Percentiles rank a stretch among this genome's conserved stretches.
These are phyloP conservation scores for Pseudopithomyces maydicus DNA, from an alignment of 2,329 filamentous ascomycete genomes.

Conservation along the genomic window DNA sequence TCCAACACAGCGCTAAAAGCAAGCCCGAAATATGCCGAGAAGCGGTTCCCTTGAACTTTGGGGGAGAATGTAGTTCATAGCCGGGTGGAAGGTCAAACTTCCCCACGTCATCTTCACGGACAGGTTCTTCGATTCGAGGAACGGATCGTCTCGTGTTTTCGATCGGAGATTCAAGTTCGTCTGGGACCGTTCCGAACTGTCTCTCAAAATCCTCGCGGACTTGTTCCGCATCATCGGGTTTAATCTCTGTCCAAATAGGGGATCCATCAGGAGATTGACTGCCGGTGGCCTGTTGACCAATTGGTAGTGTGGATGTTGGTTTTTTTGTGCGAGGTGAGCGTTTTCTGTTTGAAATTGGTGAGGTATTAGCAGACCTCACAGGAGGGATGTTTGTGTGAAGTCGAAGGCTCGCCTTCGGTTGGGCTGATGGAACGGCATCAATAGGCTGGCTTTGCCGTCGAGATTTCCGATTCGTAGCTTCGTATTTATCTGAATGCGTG, in stretches of 20 bases:
- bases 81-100: slow-evolving; percentile 27
- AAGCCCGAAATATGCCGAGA: slow-evolving; percentile 25
- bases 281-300: slow-evolving; percentile 5
- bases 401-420: slow-evolving; percentile 17
- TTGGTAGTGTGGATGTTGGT: slow-evolving; percentile 14
- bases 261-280: slow-evolving; percentile 10
- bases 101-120: slow-evolving; percentile 15
- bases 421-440: slow-evolving; percentile 4
- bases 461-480: slow-evolving; percentile 1
- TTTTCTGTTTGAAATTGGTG: slow-evolving; percentile 23
- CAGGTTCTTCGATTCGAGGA: slow-evolving; percentile 23
- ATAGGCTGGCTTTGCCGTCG: slow-evolving; percentile 16
- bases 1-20: slow-evolving; percentile 28
- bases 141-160: neutral
- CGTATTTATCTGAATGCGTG: neutral
- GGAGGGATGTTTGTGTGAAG: slow-evolving; percentile 27
- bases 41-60: slow-evolving; percentile 11
- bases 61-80: slow-evolving; percentile 25
- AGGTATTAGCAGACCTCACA: slow-evolving; percentile 26
- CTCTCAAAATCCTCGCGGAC: slow-evolving; percentile 24
- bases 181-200: slow-evolving; percentile 14
- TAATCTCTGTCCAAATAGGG: slow-evolving; percentile 23
- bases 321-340: slow-evolving; percentile 16
- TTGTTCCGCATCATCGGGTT: slow-evolving; percentile 12
- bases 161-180: neutral